Percentiles rank a stretch among this genome's conserved stretches.
phyloP scores from a whole-genome alignment of 768 basidiomycete species.

The Lentinula guzmanii region DNA sequence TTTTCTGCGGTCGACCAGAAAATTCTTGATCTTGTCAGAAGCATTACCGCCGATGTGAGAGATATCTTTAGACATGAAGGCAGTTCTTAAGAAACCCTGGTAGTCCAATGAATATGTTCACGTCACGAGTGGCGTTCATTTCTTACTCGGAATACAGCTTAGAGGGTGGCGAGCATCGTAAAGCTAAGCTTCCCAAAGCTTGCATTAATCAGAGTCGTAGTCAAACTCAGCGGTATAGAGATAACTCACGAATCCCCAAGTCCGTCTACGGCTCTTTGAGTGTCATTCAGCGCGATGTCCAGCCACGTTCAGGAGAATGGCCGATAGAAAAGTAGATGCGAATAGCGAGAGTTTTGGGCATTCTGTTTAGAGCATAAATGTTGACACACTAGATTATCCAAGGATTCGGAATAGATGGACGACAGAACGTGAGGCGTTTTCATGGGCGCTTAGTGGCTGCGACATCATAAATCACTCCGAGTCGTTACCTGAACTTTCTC shows the following conservation, averaged over 20 bases:
- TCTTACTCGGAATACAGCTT: neutral
- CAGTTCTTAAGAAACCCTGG: neutral
- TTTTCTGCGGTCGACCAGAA: neutral
- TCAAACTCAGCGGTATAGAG: neutral
- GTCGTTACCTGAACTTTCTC: no score
- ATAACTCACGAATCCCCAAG: neutral
- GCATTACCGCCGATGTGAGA: conserved; percentile 5
- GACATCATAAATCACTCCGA: no score
- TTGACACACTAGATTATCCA: no score
- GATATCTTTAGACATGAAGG: neutral
- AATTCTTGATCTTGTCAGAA: conserved; percentile 2
- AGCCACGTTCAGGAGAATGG: no score
- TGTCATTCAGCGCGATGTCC: no score
- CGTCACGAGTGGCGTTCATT: neutral
- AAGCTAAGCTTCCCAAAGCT: neutral
- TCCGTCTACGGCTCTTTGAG: no score
- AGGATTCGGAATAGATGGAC: no score
- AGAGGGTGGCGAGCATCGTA: neutral
- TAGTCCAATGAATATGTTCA: neutral
- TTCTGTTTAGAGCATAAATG: no score
- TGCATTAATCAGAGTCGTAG: neutral
- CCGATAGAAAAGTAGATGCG: no score
- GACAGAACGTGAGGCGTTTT: no score
- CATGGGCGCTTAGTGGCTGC: no score
- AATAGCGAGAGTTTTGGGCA: no score